Conservation (phyloP, 164 flowering plant species). For the Tetracentron sinense region DNA sequence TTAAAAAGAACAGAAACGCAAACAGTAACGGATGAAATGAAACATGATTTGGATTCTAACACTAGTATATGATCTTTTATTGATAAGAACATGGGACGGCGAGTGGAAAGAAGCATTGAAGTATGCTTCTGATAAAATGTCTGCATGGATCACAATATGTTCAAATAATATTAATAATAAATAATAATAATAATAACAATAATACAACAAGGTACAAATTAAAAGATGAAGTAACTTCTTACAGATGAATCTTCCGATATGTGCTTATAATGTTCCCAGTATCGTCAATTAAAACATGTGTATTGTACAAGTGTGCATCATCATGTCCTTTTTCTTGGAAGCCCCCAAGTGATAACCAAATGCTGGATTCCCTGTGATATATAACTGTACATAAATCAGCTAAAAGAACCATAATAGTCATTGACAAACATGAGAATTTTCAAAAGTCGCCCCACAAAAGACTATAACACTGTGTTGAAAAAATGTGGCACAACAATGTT, state of each 20-base stretch:
- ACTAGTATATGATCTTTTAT: not conserved
- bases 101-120: not conserved
- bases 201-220: not conserved
- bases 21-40: constrained; percentile 6
- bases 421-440: not conserved
- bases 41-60: not conserved
- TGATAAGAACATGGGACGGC: not conserved
- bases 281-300: constrained; percentile 83
- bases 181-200: too few species aligned
- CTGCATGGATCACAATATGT: not conserved
- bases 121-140: not conserved
- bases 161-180: not conserved
- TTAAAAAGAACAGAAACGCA: too few species aligned
- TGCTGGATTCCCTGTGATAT: constrained; percentile 60
- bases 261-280: constrained; percentile 69
- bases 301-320: constrained; percentile 68
- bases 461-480: not conserved
- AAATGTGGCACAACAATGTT: not conserved
- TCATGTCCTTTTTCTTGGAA: constrained; percentile 84
- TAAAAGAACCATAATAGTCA: not conserved
- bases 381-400: not conserved
- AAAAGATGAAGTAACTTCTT: constrained; percentile 19
- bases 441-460: not conserved
- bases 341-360: constrained; percentile 98
- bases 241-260: constrained; percentile 80